Evolutionary conservation across 352 stramenopile species (phyloP).

Genomic region (Pythium insidiosum): DNA sequence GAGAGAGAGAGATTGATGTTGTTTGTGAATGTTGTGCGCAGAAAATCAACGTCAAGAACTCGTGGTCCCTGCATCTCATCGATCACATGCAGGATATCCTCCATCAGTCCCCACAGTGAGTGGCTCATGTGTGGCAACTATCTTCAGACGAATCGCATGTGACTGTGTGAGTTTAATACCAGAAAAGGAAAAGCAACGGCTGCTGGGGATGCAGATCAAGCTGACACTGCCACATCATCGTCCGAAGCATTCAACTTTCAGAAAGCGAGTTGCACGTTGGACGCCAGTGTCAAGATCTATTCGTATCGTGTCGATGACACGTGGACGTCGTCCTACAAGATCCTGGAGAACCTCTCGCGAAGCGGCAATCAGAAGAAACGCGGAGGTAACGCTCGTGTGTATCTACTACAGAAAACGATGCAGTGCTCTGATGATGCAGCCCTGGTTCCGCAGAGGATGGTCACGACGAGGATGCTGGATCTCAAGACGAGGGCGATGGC

Average conservation of each 20-base stretch:
- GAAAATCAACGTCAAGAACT: conserved; percentile 98
- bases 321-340: conserved; percentile 95
- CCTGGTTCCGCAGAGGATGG: background rate
- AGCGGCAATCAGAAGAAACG: conserved; percentile 53
- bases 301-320: conserved; percentile 98
- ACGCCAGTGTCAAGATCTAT: conserved; percentile 99
- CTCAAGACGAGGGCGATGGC: conserved; percentile 15
- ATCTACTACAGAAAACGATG: too few relatives aligned
- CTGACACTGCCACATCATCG: too few relatives aligned
- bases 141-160: too few relatives aligned
- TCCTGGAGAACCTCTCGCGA: conserved; percentile 96
- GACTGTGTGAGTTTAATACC: too few relatives aligned
- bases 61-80: conserved; percentile 95
- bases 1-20: background rate
- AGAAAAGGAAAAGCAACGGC: too few relatives aligned
- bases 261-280: conserved; percentile 96
- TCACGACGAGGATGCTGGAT: conserved; percentile 7
- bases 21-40: conserved; percentile 28
- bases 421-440: background rate
- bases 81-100: conserved; percentile 97
- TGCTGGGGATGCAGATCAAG: conserved; percentile 32
- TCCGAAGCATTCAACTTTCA: conserved; percentile 96
- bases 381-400: too few relatives aligned
- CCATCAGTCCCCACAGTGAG: too few relatives aligned
- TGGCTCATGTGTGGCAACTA: too few relatives aligned